These are phyloP conservation scores for Eimeria praecox DNA, from an alignment of 169 alveolate genomes.

Conservation along the genomic window DNA sequence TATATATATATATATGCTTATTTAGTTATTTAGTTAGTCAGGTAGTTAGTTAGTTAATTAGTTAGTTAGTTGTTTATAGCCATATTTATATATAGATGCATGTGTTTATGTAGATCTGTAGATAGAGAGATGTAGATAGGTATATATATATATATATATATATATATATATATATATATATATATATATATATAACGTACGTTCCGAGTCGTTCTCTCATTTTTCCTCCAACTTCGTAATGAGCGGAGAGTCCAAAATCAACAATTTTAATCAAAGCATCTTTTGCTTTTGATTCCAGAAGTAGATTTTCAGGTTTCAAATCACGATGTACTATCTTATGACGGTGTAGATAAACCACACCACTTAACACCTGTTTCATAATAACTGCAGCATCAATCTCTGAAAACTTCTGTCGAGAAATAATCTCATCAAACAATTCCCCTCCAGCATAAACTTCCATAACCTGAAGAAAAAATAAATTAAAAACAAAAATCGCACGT, in stretches of 20 bases:
- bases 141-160: no score
- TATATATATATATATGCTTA: not conserved
- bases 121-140: no score
- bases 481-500: slow-evolving; percentile 86
- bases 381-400: slow-evolving; percentile 96
- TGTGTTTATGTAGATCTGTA: no score
- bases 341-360: slow-evolving; percentile 95
- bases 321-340: slow-evolving; percentile 94
- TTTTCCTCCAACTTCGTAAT: slow-evolving; percentile 85
- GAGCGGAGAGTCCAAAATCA: slow-evolving; percentile 92
- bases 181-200: not conserved
- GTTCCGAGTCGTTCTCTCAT: slow-evolving; percentile 93
- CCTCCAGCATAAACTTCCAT: slow-evolving; percentile 97
- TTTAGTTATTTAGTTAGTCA: no score
- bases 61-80: no score
- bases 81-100: no score
- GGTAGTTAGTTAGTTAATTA: no score
- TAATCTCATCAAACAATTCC: slow-evolving; percentile 96
- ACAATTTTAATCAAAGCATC: slow-evolving; percentile 90
- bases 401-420: slow-evolving; percentile 91
- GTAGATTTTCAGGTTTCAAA: slow-evolving; percentile 92
- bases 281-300: slow-evolving; percentile 86
- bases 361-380: slow-evolving; percentile 94
- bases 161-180: no score
- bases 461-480: slow-evolving; percentile 90